Evolutionary conservation across 2,329 filamentous ascomycete species (phyloP).

Genomic region (Cladophialophora chaetospira): DNA sequence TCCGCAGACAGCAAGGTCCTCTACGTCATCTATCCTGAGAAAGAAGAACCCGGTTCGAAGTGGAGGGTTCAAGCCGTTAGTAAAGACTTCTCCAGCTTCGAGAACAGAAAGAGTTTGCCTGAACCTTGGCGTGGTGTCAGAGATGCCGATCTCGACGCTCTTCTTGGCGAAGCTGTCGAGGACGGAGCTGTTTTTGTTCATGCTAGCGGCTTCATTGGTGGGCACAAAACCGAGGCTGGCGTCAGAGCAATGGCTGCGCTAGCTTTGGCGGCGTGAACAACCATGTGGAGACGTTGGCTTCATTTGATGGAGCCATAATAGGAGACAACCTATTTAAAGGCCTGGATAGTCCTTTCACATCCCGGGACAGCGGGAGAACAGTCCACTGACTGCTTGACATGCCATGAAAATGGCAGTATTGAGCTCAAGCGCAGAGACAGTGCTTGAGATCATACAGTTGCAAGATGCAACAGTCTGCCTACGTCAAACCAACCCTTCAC

Average conservation of each 20-base stretch:
- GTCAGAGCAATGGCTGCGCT: constrained; percentile 75
- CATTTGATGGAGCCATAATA: neutral
- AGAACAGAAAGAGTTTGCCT: constrained; percentile 87
- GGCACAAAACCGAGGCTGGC: constrained; percentile 88
- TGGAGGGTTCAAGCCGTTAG: constrained; percentile 96
- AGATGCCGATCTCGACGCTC: constrained; percentile 76
- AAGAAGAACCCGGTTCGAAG: constrained; percentile 70
- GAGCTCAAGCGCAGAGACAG: neutral
- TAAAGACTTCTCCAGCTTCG: constrained; percentile 79
- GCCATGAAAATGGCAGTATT: neutral
- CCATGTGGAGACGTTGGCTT: neutral
- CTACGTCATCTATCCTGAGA: constrained; percentile 92
- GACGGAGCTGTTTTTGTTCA: constrained; percentile 84
- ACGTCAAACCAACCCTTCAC: neutral
- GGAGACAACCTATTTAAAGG: neutral
- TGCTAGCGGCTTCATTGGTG: constrained; percentile 92
- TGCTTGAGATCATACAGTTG: neutral
- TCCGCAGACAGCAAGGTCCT: constrained; percentile 61
- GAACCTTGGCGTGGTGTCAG: constrained; percentile 90
- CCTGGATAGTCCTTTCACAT: neutral
- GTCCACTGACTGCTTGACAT: neutral
- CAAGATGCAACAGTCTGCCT: neutral
- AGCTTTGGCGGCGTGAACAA: constrained; percentile 37
- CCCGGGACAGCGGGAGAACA: neutral
- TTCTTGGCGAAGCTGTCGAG: constrained; percentile 45